Base-by-base conservation (phyloP, 164 flowering plant species). In the Houttuynia cordata region DNA sequence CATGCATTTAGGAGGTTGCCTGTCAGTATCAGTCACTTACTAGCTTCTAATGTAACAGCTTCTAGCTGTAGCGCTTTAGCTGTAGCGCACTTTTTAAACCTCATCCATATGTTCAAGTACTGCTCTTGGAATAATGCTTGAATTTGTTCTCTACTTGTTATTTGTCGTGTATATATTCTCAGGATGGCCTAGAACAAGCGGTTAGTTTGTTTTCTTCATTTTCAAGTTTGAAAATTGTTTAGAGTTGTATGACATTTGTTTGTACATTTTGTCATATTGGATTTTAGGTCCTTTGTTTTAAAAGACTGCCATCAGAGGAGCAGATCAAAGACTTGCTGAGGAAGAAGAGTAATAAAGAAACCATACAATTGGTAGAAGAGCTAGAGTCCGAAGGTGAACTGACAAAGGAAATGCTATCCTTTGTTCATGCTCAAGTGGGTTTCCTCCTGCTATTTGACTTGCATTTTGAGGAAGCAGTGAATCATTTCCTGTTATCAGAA, bases 371-470 rank as follows among this genome's bases (percentile, higher is more conserved):
- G 73, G 87, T 79, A 40, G 88, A 87, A 75, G 99, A 94, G 67
- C 96, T 94, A 57, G 84, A 91, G 68, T 56, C 57, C 69, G 96
- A 86, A 65, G 96, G 93, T 68, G 91, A 91, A 74, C 73, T 88
- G 78, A 73, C 96, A 49, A 85, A 79, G 67, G 99, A 91, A 65
- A 81, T 84, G 85, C 80, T 83, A 24, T 94, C 88, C 55, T 85
- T 87, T 75, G 86, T 91, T 51, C 97, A 91, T 80, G 97, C 99
- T 72, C 99, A 94, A 83, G 88, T 94, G 74, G 99, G 99, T 20
- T 91, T 85, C 58, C 85, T 91, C 62, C 73, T 94, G 75, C 87
- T 91, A 51, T 94, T 94, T 80, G 95, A 85, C 69, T 77, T 94
- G 81, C 96, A 82, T 60, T 94, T 94, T 76, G 88, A 91, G 86